Evolutionary conservation across 495 filamentous ascomycete genomes (phyloP), one percentile per base, ranked within the genome.

Genomic region (Aspergillus olivimuriae): DNA sequence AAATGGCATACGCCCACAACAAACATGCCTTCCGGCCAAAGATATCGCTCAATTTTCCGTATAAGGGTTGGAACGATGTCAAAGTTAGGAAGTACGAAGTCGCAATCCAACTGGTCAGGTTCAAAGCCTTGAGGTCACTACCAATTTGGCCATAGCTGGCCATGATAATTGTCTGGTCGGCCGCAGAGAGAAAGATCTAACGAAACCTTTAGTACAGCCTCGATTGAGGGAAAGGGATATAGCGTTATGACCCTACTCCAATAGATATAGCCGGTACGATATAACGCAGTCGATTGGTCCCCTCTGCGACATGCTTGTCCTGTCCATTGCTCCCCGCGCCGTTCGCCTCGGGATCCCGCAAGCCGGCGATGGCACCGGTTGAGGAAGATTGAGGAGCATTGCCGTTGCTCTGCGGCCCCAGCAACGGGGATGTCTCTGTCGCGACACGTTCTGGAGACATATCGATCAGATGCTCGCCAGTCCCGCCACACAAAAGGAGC

Each of bases 151-250:
- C 86, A 59, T 92, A 94, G 28, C 75, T 82, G 39, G 81, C 78
- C 41, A 91, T 80, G 33, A 89, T 83, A 34, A 94, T 79, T 1
- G 88, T 90, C 56, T 91, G 86, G 59, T 94, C 88, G 36, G 84
- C 77, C 0, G 86, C 83, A 3, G 78, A 72, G 2, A 92, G 65
- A 56, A 89, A 87, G 35, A 91, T 57, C 73, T 76, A 49, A 16
- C 46, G 2, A 17, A 2, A 30, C 18, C 19, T 44, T 57, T 11
- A 10, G 18, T 16, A 43, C 12, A 19, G 18, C n/a, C n/a, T n/a
- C n/a, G n/a, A n/a, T n/a, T n/a, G 16, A 28, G 7, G 28, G 4
- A 2, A 20, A 7, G 4, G 37, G 16, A 43, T 19, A 28, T 7
- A 10, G 20, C 12, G 12, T 22, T 20, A n/a, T n/a, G n/a, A n/a